phyloP scores from a whole-genome alignment of 1,139 yeast genomes.

The Hyphopichia fennica region DNA sequence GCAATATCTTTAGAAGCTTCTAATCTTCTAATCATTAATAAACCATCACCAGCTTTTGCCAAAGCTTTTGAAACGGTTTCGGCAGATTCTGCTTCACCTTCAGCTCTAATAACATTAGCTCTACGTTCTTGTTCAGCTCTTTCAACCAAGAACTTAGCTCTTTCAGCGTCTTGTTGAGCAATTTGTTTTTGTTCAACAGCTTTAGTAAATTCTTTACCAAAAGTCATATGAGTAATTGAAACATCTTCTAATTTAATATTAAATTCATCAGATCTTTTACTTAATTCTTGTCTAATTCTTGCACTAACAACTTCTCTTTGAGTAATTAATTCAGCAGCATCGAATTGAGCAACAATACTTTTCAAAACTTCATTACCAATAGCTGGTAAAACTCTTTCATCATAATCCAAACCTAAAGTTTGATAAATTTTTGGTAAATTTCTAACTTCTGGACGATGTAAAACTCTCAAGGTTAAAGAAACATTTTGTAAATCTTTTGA shows the following conservation, averaged over 20 bases:
- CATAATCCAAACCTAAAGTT: constrained; percentile 89
- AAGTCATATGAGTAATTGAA: constrained; percentile 96
- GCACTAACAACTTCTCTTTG: constrained; percentile 95
- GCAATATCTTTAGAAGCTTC: constrained; percentile 98
- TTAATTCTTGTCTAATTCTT: constrained; percentile 83
- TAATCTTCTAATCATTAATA: constrained; percentile 88
- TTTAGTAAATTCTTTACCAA: constrained; percentile 94
- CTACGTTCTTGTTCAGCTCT: constrained; percentile 97
- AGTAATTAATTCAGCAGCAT: constrained; percentile 95
- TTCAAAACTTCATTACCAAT: constrained; percentile 95
- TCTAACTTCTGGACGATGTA: constrained; percentile 89
- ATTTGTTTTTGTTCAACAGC: constrained; percentile 99
- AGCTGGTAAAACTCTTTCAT: constrained; percentile 95
- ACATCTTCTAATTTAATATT: constrained; percentile 93
- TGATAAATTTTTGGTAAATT: constrained; percentile 86
- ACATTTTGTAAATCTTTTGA: constrained; percentile 97
- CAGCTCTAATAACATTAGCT: constrained; percentile 94
- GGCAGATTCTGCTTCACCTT: constrained; percentile 99
- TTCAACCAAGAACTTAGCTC: constrained; percentile 92
- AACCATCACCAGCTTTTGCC: constrained; percentile 94
- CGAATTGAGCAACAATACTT: constrained; percentile 95
- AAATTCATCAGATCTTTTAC: constrained; percentile 84
- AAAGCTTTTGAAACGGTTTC: constrained; percentile 93
- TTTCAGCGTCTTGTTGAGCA: constrained; percentile 99
- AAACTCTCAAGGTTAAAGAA: constrained; percentile 85